Evolutionary conservation across 345 rosid species (phyloP).

Genomic region (Gossypium anomalum): DNA sequence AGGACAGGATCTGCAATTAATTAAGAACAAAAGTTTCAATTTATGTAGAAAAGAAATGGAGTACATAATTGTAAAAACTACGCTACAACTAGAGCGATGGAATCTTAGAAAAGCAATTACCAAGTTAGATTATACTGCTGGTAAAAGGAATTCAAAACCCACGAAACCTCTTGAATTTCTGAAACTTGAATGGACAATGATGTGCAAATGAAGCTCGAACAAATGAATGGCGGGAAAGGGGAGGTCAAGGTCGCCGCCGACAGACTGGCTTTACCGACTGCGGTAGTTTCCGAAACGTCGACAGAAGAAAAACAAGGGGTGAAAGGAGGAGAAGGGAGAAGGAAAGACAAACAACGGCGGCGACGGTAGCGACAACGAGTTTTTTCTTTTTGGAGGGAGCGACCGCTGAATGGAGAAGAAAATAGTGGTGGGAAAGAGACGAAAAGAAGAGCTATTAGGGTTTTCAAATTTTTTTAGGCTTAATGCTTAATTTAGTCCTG

Average conservation of each 20-base stretch:
- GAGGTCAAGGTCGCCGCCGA: background rate
- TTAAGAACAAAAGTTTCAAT: background rate
- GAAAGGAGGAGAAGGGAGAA: too few relatives aligned
- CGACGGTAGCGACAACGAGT: too few relatives aligned
- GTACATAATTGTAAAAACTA: background rate
- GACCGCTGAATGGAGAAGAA: too few relatives aligned
- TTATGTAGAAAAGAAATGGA: background rate
- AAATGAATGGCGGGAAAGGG: background rate
- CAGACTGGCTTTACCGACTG: background rate
- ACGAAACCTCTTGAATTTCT: background rate
- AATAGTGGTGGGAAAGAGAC: too few relatives aligned
- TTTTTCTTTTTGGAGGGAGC: too few relatives aligned
- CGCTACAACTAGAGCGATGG: background rate
- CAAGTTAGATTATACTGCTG: background rate
- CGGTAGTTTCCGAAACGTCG: background rate
- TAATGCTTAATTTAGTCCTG: too few relatives aligned
- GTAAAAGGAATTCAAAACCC: background rate
- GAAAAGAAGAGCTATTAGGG: too few relatives aligned
- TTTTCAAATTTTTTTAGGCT: too few relatives aligned
- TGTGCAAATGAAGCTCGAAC: too few relatives aligned
- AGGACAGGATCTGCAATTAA: background rate
- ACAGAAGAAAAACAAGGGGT: background rate
- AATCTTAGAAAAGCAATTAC: background rate
- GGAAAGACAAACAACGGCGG: too few relatives aligned
- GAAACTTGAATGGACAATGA: background rate